Conservation (phyloP, 2,329 filamentous ascomycete species). For the Phialophora verrucosa region DNA sequence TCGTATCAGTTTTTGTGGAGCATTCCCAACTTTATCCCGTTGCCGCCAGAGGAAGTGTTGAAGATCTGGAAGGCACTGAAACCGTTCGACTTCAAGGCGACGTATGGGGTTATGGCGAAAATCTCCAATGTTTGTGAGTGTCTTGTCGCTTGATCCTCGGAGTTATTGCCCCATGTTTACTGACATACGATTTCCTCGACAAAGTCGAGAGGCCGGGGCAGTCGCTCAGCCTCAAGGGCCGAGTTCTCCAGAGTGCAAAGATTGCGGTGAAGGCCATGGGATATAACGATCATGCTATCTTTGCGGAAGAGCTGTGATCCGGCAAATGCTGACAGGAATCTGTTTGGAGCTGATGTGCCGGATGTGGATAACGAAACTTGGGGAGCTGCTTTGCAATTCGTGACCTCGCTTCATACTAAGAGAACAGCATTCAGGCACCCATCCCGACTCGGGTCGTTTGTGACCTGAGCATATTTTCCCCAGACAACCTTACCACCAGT, state of each 20-base stretch:
- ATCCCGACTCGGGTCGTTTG: conserved; percentile 65
- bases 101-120: conserved; percentile 43
- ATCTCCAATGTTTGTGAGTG: conserved; percentile 35
- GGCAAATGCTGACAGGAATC: neutral
- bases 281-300: conserved; percentile 44
- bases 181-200: conserved; percentile 38
- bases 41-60: conserved; percentile 66
- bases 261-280: conserved; percentile 64
- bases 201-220: conserved; percentile 66
- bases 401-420: conserved; percentile 30
- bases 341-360: neutral
- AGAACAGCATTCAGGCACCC: conserved; percentile 63
- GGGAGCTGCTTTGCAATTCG: neutral
- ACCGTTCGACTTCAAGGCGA: conserved; percentile 72
- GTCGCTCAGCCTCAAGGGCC: conserved; percentile 62
- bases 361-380: neutral
- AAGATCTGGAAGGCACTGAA: conserved; percentile 73
- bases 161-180: neutral
- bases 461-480: conserved; percentile 77
- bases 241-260: conserved; percentile 77
- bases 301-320: conserved; percentile 32
- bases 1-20: conserved; percentile 35
- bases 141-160: neutral
- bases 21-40: conserved; percentile 61
- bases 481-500: conserved; percentile 91